A percentile compares a stretch with the other conserved stretches of the same genome.
These are phyloP conservation scores for Saturnispora zaruensis DNA, from an alignment of 805 yeast species.

Conservation along the genomic window DNA sequence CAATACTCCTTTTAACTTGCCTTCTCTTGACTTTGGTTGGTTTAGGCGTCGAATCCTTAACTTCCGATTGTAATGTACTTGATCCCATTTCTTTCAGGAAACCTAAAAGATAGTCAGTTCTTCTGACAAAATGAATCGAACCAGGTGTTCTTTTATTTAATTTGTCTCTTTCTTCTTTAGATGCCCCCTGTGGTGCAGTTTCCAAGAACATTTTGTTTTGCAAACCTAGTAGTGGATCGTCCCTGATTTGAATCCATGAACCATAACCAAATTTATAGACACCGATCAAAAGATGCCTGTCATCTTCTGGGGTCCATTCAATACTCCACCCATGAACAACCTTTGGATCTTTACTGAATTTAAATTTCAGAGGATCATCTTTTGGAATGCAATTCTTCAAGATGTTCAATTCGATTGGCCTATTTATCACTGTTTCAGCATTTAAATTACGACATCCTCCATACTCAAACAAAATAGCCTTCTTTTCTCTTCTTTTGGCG, in stretches of 20 bases:
- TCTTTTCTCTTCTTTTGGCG: conserved; percentile 71
- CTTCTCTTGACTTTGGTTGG: conserved; percentile 19
- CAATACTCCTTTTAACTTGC: conserved; percentile 14
- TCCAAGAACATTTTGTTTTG: conserved; percentile 77
- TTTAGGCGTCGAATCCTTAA: conserved; percentile 8
- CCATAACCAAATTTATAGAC: conserved; percentile 92
- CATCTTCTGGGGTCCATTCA: conserved; percentile 77
- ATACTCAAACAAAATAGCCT: conserved; percentile 83
- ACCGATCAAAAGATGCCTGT: conserved; percentile 80
- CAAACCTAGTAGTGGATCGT: conserved; percentile 84
- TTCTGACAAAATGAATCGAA: conserved; percentile 82
- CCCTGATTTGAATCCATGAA: conserved; percentile 88
- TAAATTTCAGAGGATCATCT: conserved; percentile 53
- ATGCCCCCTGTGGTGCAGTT: conserved; percentile 27
- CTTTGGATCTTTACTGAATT: conserved; percentile 56
- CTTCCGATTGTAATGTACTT: neutral
- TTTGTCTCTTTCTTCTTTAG: conserved; percentile 31
- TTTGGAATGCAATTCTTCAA: conserved; percentile 44
- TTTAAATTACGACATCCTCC: conserved; percentile 81
- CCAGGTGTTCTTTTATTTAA: conserved; percentile 70
- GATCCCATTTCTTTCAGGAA: conserved; percentile 47
- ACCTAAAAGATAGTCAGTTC: conserved; percentile 77
- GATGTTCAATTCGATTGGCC: conserved; percentile 78
- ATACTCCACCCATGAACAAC: conserved; percentile 88
- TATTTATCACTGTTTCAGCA: conserved; percentile 75